Conservation (phyloP, 176 grass and related monocot genomes). For the Hsuehochloa calcarea region DNA sequence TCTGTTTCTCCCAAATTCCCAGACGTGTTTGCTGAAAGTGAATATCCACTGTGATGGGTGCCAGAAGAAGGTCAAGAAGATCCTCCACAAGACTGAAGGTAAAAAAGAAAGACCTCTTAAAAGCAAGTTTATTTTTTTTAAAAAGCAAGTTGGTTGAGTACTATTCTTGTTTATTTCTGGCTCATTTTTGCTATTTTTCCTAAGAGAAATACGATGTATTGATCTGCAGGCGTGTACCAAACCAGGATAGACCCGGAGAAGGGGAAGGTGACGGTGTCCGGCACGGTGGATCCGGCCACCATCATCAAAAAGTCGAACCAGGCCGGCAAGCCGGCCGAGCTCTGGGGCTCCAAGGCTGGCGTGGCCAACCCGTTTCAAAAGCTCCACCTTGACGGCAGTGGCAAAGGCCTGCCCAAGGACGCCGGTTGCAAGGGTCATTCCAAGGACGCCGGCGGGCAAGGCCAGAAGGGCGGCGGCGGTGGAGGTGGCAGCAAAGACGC, state of each 20-base stretch:
- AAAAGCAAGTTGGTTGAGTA: background rate
- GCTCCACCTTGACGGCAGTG: conserved; percentile 29
- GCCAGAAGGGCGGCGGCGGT: background rate
- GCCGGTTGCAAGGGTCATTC: conserved; percentile 25
- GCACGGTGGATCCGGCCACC: conserved; percentile 54
- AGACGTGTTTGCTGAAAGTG: conserved; percentile 81
- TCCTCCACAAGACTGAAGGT: conserved; percentile 77
- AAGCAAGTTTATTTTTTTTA: background rate
- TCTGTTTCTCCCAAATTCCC: conserved; percentile 20
- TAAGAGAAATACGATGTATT: conserved; percentile 10
- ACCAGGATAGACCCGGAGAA: conserved; percentile 45
- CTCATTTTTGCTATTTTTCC: background rate
- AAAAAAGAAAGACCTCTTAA: background rate
- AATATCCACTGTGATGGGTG: conserved; percentile 72
- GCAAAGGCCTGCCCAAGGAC: conserved; percentile 45
- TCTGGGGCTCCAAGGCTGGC: conserved; percentile 46
- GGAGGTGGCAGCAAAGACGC: conserved; percentile 14
- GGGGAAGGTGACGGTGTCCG: conserved; percentile 66
- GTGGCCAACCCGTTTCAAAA: conserved; percentile 44
- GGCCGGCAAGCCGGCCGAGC: conserved; percentile 56
- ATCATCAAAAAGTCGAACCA: conserved; percentile 69
- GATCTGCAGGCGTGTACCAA: conserved; percentile 58
- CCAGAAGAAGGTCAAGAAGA: conserved; percentile 68
- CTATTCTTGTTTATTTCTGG: background rate
- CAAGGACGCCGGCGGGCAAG: conserved; percentile 40